phyloP scores from a whole-genome alignment of 2,329 filamentous ascomycete genomes.

The Alternaria hordeiaustralica region DNA sequence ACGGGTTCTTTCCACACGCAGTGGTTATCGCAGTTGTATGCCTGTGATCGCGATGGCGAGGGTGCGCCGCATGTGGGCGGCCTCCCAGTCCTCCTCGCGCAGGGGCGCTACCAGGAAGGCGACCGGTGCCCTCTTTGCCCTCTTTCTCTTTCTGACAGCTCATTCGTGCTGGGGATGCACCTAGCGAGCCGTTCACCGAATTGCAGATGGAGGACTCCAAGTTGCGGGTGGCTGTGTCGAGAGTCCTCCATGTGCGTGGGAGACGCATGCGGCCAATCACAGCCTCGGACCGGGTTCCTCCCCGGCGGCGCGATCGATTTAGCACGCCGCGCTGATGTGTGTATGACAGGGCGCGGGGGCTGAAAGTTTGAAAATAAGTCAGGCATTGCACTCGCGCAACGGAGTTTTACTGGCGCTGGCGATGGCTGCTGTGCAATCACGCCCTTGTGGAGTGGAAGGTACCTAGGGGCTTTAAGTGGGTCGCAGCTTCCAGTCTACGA shows the following conservation, averaged over 20 bases:
- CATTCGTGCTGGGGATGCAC: conserved; percentile 4
- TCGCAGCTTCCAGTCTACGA: neutral
- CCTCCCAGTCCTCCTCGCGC: conserved; percentile 4
- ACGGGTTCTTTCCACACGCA: neutral
- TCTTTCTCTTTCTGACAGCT: neutral
- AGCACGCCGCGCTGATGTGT: conserved; percentile 2
- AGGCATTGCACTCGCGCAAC: neutral
- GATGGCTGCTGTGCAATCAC: neutral
- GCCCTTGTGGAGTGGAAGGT: neutral
- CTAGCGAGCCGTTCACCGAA: conserved; percentile 2
- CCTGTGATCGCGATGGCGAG: neutral
- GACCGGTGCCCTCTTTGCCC: conserved; percentile 4
- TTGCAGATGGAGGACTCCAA: conserved; percentile 9
- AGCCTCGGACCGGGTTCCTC: neutral
- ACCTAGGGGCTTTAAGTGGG: neutral
- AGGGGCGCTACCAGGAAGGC: conserved; percentile 5
- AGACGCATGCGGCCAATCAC: conserved; percentile 5
- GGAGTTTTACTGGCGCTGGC: neutral
- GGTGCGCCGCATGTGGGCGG: conserved; percentile 8
- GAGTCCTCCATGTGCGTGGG: conserved; percentile 8
- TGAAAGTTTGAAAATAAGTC: neutral
- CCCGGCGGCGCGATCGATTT: conserved; percentile 3
- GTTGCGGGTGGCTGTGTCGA: conserved; percentile 9
- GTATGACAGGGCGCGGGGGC: conserved; percentile 1
- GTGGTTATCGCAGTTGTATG: conserved; percentile 1